A percentile compares a stretch with the other conserved stretches of the same genome.
Conservation (phyloP, 345 rosid genomes). For the Anacardium occidentale region DNA sequence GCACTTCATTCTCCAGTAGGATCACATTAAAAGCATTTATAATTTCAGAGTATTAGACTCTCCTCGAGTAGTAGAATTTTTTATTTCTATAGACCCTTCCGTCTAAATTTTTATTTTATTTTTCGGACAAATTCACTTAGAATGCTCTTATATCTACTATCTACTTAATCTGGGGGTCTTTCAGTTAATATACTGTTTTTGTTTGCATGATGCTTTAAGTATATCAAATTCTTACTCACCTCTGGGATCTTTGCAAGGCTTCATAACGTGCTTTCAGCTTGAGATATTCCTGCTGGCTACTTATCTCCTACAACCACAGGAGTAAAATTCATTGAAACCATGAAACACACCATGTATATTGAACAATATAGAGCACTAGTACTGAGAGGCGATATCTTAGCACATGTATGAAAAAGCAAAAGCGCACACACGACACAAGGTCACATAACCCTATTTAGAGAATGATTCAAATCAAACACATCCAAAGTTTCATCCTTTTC, state of each 20-base stretch:
- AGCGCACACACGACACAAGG: background rate
- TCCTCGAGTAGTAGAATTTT: too few species aligned
- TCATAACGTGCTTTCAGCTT: slow-evolving; percentile 92
- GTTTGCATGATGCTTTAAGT: background rate
- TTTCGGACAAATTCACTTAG: too few species aligned
- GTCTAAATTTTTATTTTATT: too few species aligned
- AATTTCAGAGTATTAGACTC: too few species aligned
- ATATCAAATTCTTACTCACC: slow-evolving; percentile 35
- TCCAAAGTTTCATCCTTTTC: too few species aligned
- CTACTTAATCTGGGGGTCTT: too few species aligned
- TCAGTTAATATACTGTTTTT: background rate
- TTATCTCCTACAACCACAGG: slow-evolving; percentile 54
- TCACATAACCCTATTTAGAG: too few species aligned
- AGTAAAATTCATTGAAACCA: slow-evolving; percentile 9
- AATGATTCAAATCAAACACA: too few species aligned
- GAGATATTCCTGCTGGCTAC: slow-evolving; percentile 89
- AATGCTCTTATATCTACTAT: background rate
- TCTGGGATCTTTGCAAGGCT: slow-evolving; percentile 78
- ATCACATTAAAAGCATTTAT: too few species aligned
- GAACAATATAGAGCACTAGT: background rate
- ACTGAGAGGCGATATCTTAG: background rate
- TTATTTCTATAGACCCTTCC: too few species aligned
- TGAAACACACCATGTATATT: background rate
- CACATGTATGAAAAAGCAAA: background rate
- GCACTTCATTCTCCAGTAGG: too few species aligned